Conservation (phyloP, 208 protist genomes). For the Naegleria gruberi region DNA sequence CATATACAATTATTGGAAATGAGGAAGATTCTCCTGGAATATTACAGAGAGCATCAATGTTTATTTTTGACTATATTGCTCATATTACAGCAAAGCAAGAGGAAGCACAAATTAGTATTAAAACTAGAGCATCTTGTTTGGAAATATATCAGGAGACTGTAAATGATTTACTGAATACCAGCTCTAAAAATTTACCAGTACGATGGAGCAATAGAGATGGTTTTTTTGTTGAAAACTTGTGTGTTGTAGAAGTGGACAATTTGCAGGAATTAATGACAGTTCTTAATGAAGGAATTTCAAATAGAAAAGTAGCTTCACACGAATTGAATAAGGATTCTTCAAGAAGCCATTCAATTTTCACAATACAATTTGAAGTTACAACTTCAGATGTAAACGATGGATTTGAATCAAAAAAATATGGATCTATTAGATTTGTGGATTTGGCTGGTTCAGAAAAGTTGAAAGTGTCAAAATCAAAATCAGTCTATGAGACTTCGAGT, state of each 20-base stretch:
- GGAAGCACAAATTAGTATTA: conserved; percentile 28
- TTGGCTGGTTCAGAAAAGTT: conserved; percentile 34
- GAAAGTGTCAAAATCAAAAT: conserved; percentile 9
- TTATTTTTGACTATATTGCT: conserved; percentile 26
- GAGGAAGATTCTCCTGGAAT: conserved; percentile 22
- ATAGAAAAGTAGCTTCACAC: conserved; percentile 60
- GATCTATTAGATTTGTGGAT: conserved; percentile 31
- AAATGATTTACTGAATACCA: conserved; percentile 63
- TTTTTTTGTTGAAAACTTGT: conserved; percentile 70
- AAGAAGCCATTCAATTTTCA: conserved; percentile 77
- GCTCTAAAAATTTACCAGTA: conserved; percentile 49
- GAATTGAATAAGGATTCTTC: conserved; percentile 75
- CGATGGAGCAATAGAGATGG: conserved; percentile 54
- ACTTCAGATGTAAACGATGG: conserved; percentile 45
- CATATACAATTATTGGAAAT: conserved; percentile 33
- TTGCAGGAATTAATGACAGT: conserved; percentile 63
- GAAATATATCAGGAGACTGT: conserved; percentile 74
- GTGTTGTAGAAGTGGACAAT: conserved; percentile 62
- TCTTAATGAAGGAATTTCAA: conserved; percentile 70
- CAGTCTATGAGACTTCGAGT: conserved; percentile 12
- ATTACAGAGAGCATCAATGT: neutral
- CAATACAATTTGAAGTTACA: conserved; percentile 62
- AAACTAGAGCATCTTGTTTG: conserved; percentile 54
- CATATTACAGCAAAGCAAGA: neutral
- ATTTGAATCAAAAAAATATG: conserved; percentile 45